Evolutionary conservation across 768 basidiomycete species (phyloP).

Genomic region (Agrocybe praecox): DNA sequence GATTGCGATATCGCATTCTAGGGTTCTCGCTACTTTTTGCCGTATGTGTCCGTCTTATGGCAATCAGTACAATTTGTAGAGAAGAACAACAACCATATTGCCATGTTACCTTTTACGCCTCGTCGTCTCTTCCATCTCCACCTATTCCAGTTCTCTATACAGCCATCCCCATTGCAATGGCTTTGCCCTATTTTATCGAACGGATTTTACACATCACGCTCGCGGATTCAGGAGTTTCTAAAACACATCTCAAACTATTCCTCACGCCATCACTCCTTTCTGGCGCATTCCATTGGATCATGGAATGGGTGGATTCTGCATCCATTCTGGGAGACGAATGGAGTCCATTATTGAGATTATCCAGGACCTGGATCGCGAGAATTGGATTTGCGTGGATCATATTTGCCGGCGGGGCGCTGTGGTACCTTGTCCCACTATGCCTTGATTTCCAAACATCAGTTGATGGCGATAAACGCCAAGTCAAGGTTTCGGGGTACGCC

Average conservation of each 20-base stretch:
- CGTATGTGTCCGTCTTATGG: conserved; percentile 72
- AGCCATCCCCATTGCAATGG: conserved; percentile 56
- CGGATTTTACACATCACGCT: conserved; percentile 65
- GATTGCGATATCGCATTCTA: conserved; percentile 76
- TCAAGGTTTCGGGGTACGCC: conserved; percentile 75
- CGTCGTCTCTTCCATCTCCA: conserved; percentile 67
- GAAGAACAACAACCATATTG: conserved; percentile 95
- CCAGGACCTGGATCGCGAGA: conserved; percentile 67
- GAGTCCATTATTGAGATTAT: conserved; percentile 45
- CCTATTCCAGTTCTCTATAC: conserved; percentile 60
- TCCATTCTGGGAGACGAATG: conserved; percentile 42
- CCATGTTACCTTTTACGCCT: conserved; percentile 85
- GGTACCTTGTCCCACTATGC: conserved; percentile 78
- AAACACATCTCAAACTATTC: conserved; percentile 59
- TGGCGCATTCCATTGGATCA: conserved; percentile 71
- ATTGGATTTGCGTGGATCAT: conserved; percentile 50
- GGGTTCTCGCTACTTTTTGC: conserved; percentile 70
- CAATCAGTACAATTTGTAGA: conserved; percentile 84
- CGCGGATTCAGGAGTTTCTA: conserved; percentile 76
- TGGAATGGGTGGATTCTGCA: conserved; percentile 78
- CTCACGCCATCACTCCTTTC: conserved; percentile 60
- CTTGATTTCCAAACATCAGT: conserved; percentile 55
- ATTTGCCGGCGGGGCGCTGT: conserved; percentile 59
- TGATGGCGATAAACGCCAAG: conserved; percentile 36
- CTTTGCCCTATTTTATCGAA: conserved; percentile 56